Conservation (phyloP, 106 monocot genomes). For the Acorus calamus region DNA sequence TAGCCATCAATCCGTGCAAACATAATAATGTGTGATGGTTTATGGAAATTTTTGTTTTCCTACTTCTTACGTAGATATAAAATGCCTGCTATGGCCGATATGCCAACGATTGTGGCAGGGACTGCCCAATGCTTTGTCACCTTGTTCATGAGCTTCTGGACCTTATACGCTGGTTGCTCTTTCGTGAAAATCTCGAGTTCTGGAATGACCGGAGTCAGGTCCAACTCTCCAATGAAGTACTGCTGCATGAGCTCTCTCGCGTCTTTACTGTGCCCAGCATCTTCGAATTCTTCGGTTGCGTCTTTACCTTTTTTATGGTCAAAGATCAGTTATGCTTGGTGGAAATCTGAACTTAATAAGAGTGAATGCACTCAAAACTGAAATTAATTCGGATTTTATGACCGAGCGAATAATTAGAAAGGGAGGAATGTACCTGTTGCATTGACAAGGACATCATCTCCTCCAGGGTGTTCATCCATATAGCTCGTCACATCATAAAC, state of each 20-base stretch:
- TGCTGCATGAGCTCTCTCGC: constrained; percentile 69
- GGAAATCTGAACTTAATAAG: too few species aligned
- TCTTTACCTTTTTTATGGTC: constrained; percentile 50
- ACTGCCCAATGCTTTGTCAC: constrained; percentile 31
- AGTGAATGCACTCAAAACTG: too few species aligned
- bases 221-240: constrained; percentile 64
- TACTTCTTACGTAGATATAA: constrained; percentile 2
- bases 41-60: too few species aligned
- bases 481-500: constrained; percentile 85
- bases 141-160: constrained; percentile 13
- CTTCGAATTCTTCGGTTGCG: constrained; percentile 85
- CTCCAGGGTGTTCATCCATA: constrained; percentile 89
- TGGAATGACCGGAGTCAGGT: constrained; percentile 26
- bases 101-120: constrained; percentile 35
- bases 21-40: too few species aligned
- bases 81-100: constrained; percentile 37
- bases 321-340: not conserved
- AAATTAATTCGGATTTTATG: too few species aligned
- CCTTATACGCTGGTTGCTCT: constrained; percentile 14
- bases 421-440: constrained; percentile 41
- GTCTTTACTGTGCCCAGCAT: constrained; percentile 65
- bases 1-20: too few species aligned
- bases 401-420: too few species aligned
- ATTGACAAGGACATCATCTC: constrained; percentile 69
- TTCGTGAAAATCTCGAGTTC: constrained; percentile 44